Percentiles rank a stretch among this genome's conserved stretches.
Evolutionary conservation across 2,329 filamentous ascomycete genomes (phyloP).

Genomic region (Ophiostoma sp.): DNA sequence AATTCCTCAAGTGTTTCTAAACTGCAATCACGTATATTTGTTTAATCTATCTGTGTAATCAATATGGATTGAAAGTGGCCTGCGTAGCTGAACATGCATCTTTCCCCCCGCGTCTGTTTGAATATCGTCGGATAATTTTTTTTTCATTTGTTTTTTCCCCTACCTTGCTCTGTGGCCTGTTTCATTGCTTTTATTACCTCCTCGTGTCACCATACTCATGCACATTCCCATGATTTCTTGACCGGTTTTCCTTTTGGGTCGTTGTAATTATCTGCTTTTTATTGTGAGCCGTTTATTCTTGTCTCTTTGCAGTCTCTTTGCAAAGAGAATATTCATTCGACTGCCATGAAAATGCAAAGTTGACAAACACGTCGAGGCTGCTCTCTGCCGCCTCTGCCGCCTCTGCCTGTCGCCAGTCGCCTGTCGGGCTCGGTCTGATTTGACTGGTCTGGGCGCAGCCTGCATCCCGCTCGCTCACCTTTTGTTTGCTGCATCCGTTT

Average conservation of each 20-base stretch:
- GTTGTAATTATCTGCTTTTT: background rate
- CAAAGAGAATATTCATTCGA: background rate
- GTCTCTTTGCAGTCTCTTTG: too few relatives aligned
- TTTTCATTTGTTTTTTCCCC: background rate
- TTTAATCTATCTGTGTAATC: background rate
- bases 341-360: background rate
- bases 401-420: too few relatives aligned
- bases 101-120: background rate
- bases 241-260: background rate
- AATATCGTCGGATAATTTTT: background rate
- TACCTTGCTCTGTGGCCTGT: background rate
- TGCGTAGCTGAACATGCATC: background rate
- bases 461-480: background rate
- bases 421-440: background rate
- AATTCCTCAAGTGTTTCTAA: background rate
- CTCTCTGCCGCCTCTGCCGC: too few relatives aligned
- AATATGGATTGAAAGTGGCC: background rate
- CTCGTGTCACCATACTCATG: background rate
- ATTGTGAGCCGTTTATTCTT: background rate
- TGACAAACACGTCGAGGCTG: background rate
- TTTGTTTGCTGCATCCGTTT: constrained; percentile 12
- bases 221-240: too few relatives aligned
- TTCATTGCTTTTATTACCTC: background rate
- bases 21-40: background rate
- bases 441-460: background rate